phyloP scores from a whole-genome alignment of 768 basidiomycete species.

The Dictyophora rubrovolvata region DNA sequence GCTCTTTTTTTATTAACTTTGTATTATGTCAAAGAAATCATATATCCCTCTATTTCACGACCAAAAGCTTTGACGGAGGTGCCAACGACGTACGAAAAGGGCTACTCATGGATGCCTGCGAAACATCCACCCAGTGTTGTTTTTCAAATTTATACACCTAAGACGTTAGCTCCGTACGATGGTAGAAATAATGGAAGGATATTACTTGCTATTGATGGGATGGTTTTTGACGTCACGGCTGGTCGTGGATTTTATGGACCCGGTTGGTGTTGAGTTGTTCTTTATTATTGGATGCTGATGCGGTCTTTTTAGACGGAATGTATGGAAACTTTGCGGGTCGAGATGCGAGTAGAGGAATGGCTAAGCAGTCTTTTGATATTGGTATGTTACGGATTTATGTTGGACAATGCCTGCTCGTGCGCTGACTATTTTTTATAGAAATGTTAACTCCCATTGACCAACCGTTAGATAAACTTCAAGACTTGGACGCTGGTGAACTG shows the following conservation, averaged over 20 bases:
- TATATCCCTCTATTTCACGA: conserved; percentile 53
- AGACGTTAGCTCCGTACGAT: conserved; percentile 57
- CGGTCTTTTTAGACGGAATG: conserved; percentile 60
- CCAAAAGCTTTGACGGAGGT: conserved; percentile 31
- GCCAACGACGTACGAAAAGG: conserved; percentile 64
- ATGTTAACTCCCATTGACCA: conserved; percentile 87
- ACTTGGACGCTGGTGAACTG: conserved; percentile 77
- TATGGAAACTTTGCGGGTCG: conserved; percentile 97
- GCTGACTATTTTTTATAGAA: conserved; percentile 33
- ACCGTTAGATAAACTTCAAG: conserved; percentile 73
- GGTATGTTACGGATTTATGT: conserved; percentile 37
- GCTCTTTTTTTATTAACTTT: conserved; percentile 69
- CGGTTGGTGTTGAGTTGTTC: conserved; percentile 38
- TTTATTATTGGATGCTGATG: conserved; percentile 1
- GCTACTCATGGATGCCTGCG: conserved; percentile 90
- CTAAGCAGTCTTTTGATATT: conserved; percentile 91
- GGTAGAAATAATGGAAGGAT: conserved; percentile 62
- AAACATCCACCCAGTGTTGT: conserved; percentile 68
- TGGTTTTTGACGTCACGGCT: conserved; percentile 86
- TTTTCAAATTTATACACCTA: conserved; percentile 71
- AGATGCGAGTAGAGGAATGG: conserved; percentile 95
- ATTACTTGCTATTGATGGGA: conserved; percentile 75
- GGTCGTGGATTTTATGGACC: conserved; percentile 94
- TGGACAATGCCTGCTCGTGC: not conserved
- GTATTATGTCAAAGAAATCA: conserved; percentile 62